Percentiles rank a stretch among this genome's conserved stretches.
Conservation (phyloP, 2,329 filamentous ascomycete genomes). For the Scleromitrula shiraiana region DNA sequence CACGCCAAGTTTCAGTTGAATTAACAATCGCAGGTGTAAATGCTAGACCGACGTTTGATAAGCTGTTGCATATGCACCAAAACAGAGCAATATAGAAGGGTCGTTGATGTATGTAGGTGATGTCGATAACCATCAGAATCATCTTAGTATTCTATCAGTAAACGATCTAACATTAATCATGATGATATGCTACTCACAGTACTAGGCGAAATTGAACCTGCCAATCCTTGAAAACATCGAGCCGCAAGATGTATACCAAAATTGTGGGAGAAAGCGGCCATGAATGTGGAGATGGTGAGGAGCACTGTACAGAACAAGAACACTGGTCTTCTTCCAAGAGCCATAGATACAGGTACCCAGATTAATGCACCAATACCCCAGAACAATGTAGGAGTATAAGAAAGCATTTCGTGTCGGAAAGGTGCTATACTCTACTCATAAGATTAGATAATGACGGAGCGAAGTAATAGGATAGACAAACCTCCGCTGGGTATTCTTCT, state of each 20-base stretch:
- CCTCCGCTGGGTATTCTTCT: background rate
- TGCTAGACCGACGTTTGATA: slow-evolving; percentile 24
- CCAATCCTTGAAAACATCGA: background rate
- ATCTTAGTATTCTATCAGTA: background rate
- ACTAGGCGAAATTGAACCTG: background rate
- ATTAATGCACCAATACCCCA: slow-evolving; percentile 30
- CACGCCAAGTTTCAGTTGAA: slow-evolving; percentile 28
- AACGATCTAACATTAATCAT: background rate
- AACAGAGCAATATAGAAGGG: slow-evolving; percentile 30
- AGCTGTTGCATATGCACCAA: slow-evolving; percentile 28
- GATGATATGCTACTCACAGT: background rate
- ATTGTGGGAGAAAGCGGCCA: background rate
- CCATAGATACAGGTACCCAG: slow-evolving; percentile 33
- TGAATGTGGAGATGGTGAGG: slow-evolving; percentile 22
- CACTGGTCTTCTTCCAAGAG: slow-evolving; percentile 32
- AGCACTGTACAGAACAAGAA: slow-evolving; percentile 28
- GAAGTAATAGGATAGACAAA: background rate
- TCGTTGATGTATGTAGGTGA: slow-evolving; percentile 34
- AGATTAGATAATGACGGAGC: background rate
- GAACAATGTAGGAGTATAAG: background rate
- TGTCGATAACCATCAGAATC: slow-evolving; percentile 31
- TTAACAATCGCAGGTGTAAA: slow-evolving; percentile 26
- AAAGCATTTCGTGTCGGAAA: too few relatives aligned
- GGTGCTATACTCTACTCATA: background rate
- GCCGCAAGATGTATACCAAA: background rate